Evolutionary conservation across 108 stramenopile species (phyloP), one percentile per base, ranked within the genome.

Genomic region (Conticribra weissflogii): DNA sequence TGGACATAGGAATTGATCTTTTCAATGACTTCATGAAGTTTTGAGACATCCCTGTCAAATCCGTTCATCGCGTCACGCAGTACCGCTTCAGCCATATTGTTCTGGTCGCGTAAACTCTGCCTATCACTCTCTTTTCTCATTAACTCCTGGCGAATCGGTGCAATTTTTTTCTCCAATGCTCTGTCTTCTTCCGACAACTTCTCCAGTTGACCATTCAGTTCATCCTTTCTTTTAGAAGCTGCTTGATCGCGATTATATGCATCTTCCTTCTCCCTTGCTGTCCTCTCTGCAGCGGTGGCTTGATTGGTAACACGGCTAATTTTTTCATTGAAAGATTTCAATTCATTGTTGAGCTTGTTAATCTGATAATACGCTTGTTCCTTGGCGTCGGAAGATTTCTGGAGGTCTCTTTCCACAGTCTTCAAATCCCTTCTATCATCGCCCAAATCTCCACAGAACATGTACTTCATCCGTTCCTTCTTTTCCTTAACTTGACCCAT

Each of bases 261-360:
- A 18, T 71, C 82, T 63, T 91, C 88, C 66, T 85, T 91, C 28
- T 86, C 85, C 19, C 81, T 49, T 1, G 84, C 78, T 16, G 59
- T 63, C 25, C 85, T 54, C 59, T 93, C 92, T 9, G 81, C 80
- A 48, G 54, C 51, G 60, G 73, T 36, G 15, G 76, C 77, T 69
- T 79, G 67, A 44, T 61, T 67, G n/a, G 72, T 81, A 19, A 66
- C 59, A 15, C 63, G 67, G 29, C 50, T 71, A 24, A 82, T 72
- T 23, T 65, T 60, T 36, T 83, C 78, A 60, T 91, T 91, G 24
- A 94, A 16, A 1, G 50, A 18, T 16, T 79, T 73, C 60, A 79
- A 64, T 57, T 95, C 88, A 51, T 84, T 85, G 66, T 95, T 92
- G n/a, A 89, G 59, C 41, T 62, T 73, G 46, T 74, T 84, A 49